Conservation (phyloP, 2,329 filamentous ascomycete genomes). For the Cladosporium sp. region DNA sequence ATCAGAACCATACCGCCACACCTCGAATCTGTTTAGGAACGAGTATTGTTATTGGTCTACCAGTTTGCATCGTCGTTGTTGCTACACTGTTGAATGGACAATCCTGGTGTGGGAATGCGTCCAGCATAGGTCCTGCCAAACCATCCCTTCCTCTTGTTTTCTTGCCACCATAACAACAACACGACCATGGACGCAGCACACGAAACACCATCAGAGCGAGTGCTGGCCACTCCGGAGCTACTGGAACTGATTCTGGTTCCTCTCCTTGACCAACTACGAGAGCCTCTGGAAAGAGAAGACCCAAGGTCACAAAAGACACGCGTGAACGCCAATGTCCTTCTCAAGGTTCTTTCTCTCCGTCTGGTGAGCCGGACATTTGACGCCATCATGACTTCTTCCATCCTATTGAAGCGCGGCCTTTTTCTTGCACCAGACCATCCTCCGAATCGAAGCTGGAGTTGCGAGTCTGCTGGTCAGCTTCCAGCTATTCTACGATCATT, state of each 20-base stretch:
- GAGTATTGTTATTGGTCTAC: not conserved
- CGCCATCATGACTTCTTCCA: constrained; percentile 22
- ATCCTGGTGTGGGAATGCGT: not conserved
- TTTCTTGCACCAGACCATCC: constrained; percentile 23
- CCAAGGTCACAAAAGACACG: constrained; percentile 25
- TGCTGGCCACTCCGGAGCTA: constrained; percentile 27
- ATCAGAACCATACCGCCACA: not conserved
- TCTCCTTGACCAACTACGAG: constrained; percentile 19
- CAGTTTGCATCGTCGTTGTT: not conserved
- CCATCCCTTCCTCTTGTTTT: not conserved
- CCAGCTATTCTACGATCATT: constrained; percentile 14
- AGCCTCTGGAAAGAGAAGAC: constrained; percentile 23
- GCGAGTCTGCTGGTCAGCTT: constrained; percentile 12
- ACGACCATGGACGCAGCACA: not conserved
- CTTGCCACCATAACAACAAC: not conserved
- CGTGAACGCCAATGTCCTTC: constrained; percentile 19
- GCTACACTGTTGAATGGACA: not conserved
- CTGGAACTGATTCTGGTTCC: constrained; percentile 25
- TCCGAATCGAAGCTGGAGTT: constrained; percentile 11
- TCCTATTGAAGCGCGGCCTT: constrained; percentile 21
- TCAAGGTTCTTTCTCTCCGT: constrained; percentile 20
- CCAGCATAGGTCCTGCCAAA: not conserved
- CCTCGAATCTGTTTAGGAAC: not conserved
- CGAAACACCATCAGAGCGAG: constrained; percentile 6
- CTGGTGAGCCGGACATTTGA: constrained; percentile 25